Evolutionary conservation across 2,329 filamentous ascomycete genomes (phyloP).

Genomic region (Epichloe aotearoae): DNA sequence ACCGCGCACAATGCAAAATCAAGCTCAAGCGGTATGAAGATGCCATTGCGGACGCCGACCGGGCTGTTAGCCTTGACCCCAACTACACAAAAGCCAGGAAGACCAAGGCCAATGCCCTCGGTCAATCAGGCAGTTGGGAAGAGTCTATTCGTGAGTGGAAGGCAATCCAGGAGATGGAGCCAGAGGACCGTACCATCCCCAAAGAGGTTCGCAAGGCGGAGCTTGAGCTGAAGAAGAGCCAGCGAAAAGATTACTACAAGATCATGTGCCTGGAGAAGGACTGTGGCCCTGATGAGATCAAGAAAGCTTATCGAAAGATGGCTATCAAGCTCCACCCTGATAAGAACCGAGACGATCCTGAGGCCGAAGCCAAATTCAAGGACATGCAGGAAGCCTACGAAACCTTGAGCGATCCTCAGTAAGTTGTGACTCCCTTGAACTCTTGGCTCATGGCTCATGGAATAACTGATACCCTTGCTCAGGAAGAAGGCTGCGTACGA

Average conservation of each 20-base stretch:
- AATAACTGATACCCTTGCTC: background rate
- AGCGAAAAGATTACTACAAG: slow-evolving; percentile 98
- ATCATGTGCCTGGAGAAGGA: slow-evolving; percentile 83
- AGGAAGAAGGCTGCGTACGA: slow-evolving; percentile 86
- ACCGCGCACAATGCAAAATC: slow-evolving; percentile 73
- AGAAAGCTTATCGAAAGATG: slow-evolving; percentile 91
- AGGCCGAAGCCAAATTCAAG: slow-evolving; percentile 88
- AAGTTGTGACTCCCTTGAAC: slow-evolving; percentile 27
- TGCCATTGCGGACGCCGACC: slow-evolving; percentile 76
- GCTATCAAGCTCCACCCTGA: slow-evolving; percentile 93
- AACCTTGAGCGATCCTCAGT: slow-evolving; percentile 85
- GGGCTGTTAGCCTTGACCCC: slow-evolving; percentile 70
- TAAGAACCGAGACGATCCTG: slow-evolving; percentile 82
- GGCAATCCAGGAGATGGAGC: slow-evolving; percentile 68
- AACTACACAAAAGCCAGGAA: slow-evolving; percentile 82
- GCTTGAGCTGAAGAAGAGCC: slow-evolving; percentile 92
- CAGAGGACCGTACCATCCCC: slow-evolving; percentile 63
- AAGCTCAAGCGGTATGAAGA: slow-evolving; percentile 73
- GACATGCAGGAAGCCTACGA: slow-evolving; percentile 97
- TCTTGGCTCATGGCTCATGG: background rate
- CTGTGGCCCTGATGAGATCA: slow-evolving; percentile 72
- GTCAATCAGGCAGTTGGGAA: slow-evolving; percentile 80
- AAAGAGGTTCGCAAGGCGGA: slow-evolving; percentile 86
- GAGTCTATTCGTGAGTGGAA: slow-evolving; percentile 85
- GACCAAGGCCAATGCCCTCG: slow-evolving; percentile 83